These are phyloP conservation scores for Pyrus betulifolia DNA, from an alignment of 306 rosid genomes.

Conservation along the genomic window DNA sequence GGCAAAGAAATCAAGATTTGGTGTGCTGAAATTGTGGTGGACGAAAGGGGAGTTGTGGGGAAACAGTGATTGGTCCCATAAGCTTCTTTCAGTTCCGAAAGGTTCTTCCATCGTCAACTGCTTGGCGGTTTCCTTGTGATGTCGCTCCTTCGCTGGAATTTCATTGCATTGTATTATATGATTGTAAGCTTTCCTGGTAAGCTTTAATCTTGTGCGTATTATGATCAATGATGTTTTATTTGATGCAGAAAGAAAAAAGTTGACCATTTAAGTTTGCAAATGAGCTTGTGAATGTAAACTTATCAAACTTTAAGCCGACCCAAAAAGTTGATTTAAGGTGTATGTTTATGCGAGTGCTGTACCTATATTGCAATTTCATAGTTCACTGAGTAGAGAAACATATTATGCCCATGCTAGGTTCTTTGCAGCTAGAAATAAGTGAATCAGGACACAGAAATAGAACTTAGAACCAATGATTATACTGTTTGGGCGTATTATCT, in stretches of 20 bases:
- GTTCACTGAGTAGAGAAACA: neutral
- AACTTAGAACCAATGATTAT: neutral
- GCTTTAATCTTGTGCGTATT: neutral
- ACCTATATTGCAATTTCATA: neutral
- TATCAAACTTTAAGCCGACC: neutral
- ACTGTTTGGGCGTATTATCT: neutral
- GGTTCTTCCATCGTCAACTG: neutral
- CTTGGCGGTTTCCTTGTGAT: neutral
- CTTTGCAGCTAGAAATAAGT: neutral
- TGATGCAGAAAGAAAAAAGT: neutral
- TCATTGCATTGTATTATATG: neutral
- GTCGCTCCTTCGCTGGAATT: neutral
- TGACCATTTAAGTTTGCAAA: neutral
- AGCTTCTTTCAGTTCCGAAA: slow-evolving; percentile 1
- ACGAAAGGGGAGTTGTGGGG: slow-evolving; percentile 13
- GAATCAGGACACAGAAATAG: too few species aligned
- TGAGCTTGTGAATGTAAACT: neutral
- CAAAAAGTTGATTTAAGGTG: neutral
- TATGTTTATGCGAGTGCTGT: neutral
- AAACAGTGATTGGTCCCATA: neutral
- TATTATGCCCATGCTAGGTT: neutral
- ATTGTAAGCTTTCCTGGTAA: neutral
- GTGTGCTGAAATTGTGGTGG: slow-evolving; percentile 34
- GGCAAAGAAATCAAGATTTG: slow-evolving; percentile 56
- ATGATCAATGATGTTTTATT: neutral